These are phyloP conservation scores for Pisolithus microcarpus DNA, from an alignment of 768 basidiomycete genomes.

Conservation along the genomic window DNA sequence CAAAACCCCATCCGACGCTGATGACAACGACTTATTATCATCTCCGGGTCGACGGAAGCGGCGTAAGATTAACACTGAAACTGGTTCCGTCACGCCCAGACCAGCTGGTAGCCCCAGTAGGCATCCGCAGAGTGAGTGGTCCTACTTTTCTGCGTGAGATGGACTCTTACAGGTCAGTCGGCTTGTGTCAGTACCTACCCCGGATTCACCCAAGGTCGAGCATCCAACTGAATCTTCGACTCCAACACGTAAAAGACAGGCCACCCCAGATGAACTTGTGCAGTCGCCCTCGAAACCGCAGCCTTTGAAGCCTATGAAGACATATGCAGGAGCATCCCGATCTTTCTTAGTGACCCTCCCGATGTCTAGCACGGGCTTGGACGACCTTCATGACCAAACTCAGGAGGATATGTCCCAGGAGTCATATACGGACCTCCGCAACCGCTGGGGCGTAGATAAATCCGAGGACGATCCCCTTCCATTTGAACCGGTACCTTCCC, in stretches of 20 bases:
- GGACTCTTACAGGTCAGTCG: neutral
- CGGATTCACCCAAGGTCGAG: slow-evolving; percentile 13
- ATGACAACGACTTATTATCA: neutral
- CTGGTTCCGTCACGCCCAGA: slow-evolving; percentile 8
- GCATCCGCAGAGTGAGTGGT: neutral
- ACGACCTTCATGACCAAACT: slow-evolving; percentile 23
- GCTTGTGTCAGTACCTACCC: neutral
- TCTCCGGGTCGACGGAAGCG: slow-evolving; percentile 23
- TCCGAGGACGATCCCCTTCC: slow-evolving; percentile 64
- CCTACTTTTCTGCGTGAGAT: neutral
- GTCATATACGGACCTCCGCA: slow-evolving; percentile 66
- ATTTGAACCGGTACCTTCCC: slow-evolving; percentile 8
- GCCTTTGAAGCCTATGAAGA: slow-evolving; percentile 40
- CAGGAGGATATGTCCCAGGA: slow-evolving; percentile 57
- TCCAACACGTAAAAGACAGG: slow-evolving; percentile 16
- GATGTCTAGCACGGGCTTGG: slow-evolving; percentile 17
- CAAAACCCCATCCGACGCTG: neutral
- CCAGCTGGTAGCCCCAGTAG: neutral
- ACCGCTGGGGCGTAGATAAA: slow-evolving; percentile 76
- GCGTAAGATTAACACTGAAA: slow-evolving; percentile 26
- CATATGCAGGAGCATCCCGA: slow-evolving; percentile 73
- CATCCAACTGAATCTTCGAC: slow-evolving; percentile 19
- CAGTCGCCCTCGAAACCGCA: slow-evolving; percentile 20
- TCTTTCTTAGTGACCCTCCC: slow-evolving; percentile 69
- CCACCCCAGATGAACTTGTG: slow-evolving; percentile 19